Percentiles rank a stretch among this genome's conserved stretches.
Evolutionary conservation across 495 filamentous ascomycete genomes (phyloP).

Genomic region (Penicillium manginii): DNA sequence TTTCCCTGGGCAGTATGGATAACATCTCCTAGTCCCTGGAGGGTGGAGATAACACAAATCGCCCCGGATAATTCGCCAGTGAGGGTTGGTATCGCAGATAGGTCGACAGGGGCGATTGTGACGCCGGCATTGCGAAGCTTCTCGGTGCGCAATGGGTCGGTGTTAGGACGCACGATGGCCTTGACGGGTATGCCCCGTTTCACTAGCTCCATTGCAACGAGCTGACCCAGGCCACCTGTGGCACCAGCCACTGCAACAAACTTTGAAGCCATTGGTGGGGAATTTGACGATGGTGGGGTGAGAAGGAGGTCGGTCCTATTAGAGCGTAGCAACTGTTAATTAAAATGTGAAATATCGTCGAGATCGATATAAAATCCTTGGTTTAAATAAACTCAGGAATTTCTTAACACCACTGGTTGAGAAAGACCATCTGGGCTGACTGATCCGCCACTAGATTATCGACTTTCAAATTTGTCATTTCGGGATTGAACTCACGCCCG

Average conservation of each 20-base stretch:
- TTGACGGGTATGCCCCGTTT: slow-evolving; percentile 20
- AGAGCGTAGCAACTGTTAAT: no score
- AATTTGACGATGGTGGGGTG: background rate
- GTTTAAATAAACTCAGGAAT: no score
- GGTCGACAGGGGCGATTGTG: slow-evolving; percentile 7
- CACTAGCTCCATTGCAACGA: slow-evolving; percentile 11
- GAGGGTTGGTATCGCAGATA: slow-evolving; percentile 6
- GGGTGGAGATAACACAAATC: slow-evolving; percentile 13
- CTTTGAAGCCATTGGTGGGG: slow-evolving; percentile 3
- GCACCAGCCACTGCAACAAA: slow-evolving; percentile 23
- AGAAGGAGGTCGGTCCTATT: no score
- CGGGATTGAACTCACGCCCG: no score
- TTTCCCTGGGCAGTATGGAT: slow-evolving; percentile 15
- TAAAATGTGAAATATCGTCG: no score
- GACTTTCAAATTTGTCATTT: no score
- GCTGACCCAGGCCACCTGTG: slow-evolving; percentile 16
- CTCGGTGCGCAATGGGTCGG: slow-evolving; percentile 15
- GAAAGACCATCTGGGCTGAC: no score
- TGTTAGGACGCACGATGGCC: slow-evolving; percentile 22
- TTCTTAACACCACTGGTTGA: no score
- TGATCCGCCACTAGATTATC: no score
- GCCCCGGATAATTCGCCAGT: slow-evolving; percentile 12
- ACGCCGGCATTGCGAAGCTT: slow-evolving; percentile 15
- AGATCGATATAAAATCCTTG: no score
- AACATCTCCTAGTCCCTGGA: slow-evolving; percentile 15